Conservation (phyloP, 805 yeast genomes). For the Martiniozyma abietophila region DNA sequence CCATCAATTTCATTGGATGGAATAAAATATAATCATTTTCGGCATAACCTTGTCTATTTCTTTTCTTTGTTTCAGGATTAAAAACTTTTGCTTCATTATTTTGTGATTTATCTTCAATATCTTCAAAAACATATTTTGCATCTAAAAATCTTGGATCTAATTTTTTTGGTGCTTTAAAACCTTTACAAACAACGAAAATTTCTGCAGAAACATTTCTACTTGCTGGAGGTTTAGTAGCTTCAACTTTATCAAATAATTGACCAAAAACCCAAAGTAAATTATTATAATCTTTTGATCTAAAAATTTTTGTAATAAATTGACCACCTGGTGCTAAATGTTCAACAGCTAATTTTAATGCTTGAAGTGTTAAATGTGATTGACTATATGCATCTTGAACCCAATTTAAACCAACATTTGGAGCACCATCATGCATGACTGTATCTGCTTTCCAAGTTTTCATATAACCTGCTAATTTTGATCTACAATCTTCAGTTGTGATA, state of each 20-base stretch:
- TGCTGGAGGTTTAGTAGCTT: constrained; percentile 98
- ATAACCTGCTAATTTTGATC: constrained; percentile 88
- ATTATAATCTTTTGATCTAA: constrained; percentile 98
- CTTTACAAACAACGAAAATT: constrained; percentile 93
- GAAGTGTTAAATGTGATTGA: constrained; percentile 90
- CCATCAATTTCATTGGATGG: constrained; percentile 66
- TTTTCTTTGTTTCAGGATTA: constrained; percentile 85
- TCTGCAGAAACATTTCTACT: constrained; percentile 99
- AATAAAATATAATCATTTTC: constrained; percentile 77
- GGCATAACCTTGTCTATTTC: constrained; percentile 94
- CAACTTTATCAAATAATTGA: constrained; percentile 91
- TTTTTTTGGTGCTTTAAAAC: constrained; percentile 93
- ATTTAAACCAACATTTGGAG: constrained; percentile 99
- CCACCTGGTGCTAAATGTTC: constrained; percentile 91
- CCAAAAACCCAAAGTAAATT: constrained; percentile 96
- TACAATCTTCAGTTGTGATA: constrained; percentile 96
- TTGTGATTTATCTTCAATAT: constrained; percentile 61
- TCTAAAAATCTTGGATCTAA: constrained; percentile 88
- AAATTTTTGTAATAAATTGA: constrained; percentile 90
- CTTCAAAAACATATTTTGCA: constrained; percentile 91
- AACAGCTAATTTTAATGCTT: constrained; percentile 87
- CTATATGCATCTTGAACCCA: constrained; percentile 99
- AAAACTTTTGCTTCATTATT: constrained; percentile 87
- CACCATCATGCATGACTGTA: constrained; percentile 98
- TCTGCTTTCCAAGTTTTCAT: constrained; percentile 99